Conservation (phyloP, 129 eudicot species). For the Deinandra increscens region DNA sequence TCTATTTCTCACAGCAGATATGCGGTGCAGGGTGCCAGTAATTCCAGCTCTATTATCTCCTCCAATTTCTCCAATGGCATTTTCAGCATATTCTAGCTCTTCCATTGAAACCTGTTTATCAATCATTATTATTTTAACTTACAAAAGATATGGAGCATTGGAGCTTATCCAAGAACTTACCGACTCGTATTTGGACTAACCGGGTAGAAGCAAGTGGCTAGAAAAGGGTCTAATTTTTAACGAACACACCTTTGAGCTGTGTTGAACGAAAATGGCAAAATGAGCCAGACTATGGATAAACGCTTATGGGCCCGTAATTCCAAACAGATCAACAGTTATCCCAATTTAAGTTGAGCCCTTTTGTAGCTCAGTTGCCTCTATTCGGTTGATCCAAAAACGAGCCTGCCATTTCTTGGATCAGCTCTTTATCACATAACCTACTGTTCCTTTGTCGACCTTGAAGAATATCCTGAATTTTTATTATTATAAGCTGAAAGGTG, state of each 20-base stretch:
- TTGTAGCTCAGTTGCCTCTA: no score
- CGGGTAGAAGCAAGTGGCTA: not conserved
- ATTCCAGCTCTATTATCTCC: slow-evolving; percentile 84
- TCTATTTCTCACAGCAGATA: slow-evolving; percentile 74
- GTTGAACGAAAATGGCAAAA: not conserved
- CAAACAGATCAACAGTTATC: not conserved
- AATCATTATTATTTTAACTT: slow-evolving; percentile 8
- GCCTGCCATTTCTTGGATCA: no score
- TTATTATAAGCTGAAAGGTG: not conserved
- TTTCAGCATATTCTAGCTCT: slow-evolving; percentile 67
- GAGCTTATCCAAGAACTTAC: not conserved
- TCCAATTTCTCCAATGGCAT: slow-evolving; percentile 75
- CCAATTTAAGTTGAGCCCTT: not conserved
- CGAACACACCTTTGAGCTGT: not conserved
- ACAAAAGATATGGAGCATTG: not conserved
- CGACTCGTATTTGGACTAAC: not conserved
- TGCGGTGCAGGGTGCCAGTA: slow-evolving; percentile 75
- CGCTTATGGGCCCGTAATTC: no score
- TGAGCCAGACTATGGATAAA: no score
- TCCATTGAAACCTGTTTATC: slow-evolving; percentile 51
- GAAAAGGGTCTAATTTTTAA: not conserved
- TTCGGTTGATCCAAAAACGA: no score
- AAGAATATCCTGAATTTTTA: not conserved
- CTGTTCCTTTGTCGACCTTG: not conserved
- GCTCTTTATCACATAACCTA: not conserved